Base-by-base conservation (phyloP, 345 rosid species). In the Acer negundo region DNA sequence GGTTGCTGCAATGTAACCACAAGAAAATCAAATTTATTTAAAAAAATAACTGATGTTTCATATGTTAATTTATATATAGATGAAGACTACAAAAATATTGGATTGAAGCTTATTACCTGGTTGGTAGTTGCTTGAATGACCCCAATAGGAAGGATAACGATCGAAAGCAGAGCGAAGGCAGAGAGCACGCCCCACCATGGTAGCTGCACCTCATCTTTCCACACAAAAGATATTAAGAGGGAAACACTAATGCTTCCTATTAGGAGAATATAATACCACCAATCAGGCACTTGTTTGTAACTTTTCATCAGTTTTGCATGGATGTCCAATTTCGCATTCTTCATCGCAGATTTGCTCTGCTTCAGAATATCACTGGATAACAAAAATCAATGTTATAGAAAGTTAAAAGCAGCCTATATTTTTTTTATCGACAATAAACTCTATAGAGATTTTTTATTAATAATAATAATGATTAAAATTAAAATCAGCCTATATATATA, bases 101-200 rank as follows among this genome's bases (percentile, higher is more conserved):
- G 12, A 23, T 19, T 75, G 28, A 17, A 19, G 71, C 12, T 10
- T 6, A 31, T 42, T 77, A 91, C 99, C 97, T 96, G 99, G 84
- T 97, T 97, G 17, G 99, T 97, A 46, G 99, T 97, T 64, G 99
- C 99, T 85, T 97, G 99, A 83, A 97, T 97, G 83, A 97, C 95
- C 13, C 99, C 99, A 1, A 97, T 91, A 0, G 99, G 99, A 76
- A 97, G 98, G 51, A 97, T 97, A 69, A 97, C 98, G 28, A 97
- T 47, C 82, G 87, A 97, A 63, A 98, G 97, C 85, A 97, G 70
- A 42, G 46, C 88, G 76, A 97, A 92, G 70, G 99, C 98, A 71
- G 94, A 91, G 78, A 97, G 83, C 94, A 97, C 89, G 35, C 97
- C 99, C 99, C 98, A 97, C 95, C 94, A 94, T 10, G 82, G 93